Evolutionary conservation across 2,329 filamentous ascomycete species (phyloP), one percentile per base, ranked within the genome.

Genomic region (Aureobasidium musti): DNA sequence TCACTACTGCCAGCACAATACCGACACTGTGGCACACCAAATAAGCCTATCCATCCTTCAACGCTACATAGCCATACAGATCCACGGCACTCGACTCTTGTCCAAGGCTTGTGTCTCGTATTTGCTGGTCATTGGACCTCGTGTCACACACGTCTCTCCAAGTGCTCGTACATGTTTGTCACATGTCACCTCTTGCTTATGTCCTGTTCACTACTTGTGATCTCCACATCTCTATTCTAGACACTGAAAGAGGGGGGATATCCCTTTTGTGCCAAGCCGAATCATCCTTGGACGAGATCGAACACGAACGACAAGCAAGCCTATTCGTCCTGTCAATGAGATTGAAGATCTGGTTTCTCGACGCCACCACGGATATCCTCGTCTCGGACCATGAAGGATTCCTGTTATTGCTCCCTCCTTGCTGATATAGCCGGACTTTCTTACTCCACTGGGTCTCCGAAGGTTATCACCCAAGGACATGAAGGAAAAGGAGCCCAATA

Each of bases 11-110:
- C 53, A 56, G 35, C 52, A 13, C 52, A 17, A 7, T 43, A 41
- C 33, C 33, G 23, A 57, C 21, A 3, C 6, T n/a, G 23, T 23
- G 53, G 21, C 11, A 41, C 35, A 3, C 21, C 53, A 45, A 17
- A 30, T 47, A 43, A 59, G 56, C 56, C 56, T 59, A 59, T 59
- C 19, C 37, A 59, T 59, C 56, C 54, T 59, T 59, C 26, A 17
- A 26, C 19, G 8, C 35, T 56, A 5, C 14, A n/a, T 37, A n/a
- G 19, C 50, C 26, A 37, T n/a, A 54, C 28, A n/a, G 11, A 28
- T 8, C 2, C 13, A 14, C 11, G 5, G 21, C 35, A 39, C 54
- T 57, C 30, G 37, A 30, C 17, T 21, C 33, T 54, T 57, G 23
- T 28, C 37, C 35, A 41, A 57, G 30, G 54, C 54, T 41, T 43